A percentile compares a stretch with the other conserved stretches of the same genome.
Evolutionary conservation across 2,329 filamentous ascomycete species (phyloP).

Genomic region (Corynespora cassiicola): DNA sequence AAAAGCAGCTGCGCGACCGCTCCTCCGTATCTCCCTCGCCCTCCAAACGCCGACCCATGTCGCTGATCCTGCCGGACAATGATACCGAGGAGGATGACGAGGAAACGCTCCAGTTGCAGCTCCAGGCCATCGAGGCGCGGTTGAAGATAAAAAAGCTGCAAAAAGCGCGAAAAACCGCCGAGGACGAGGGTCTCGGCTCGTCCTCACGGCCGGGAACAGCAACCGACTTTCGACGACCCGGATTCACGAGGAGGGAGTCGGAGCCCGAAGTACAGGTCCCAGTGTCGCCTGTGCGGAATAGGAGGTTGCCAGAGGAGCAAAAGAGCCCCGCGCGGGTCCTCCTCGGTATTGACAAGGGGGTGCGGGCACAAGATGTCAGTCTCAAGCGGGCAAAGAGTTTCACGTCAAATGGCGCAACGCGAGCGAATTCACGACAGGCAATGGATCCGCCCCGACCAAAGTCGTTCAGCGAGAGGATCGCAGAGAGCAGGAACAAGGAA

Average conservation of each 20-base stretch:
- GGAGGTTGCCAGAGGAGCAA: conserved; percentile 58
- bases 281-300: conserved; percentile 68
- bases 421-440: conserved; percentile 51
- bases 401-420: conserved; percentile 13
- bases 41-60: conserved; percentile 50
- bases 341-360: conserved; percentile 88
- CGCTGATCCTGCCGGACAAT: conserved; percentile 15
- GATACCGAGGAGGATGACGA: conserved; percentile 85
- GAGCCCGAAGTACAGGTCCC: conserved; percentile 71
- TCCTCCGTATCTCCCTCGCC: conserved; percentile 66
- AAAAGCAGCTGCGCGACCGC: conserved; percentile 67
- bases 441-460: conserved; percentile 48
- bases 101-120: conserved; percentile 83
- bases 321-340: conserved; percentile 80
- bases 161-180: conserved; percentile 53
- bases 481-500: conserved; percentile 63
- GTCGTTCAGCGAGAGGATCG: conserved; percentile 85
- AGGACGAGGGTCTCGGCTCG: conserved; percentile 25
- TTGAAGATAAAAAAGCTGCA: conserved; percentile 88
- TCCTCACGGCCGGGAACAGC: conserved; percentile 37
- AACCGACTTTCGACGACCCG: conserved; percentile 23
- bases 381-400: conserved; percentile 71
- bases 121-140: conserved; percentile 87
- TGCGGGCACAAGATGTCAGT: conserved; percentile 81
- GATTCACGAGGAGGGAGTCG: conserved; percentile 31